Conservation (phyloP, 2,329 filamentous ascomycete genomes). For the Penicillium sclerotiorum region DNA sequence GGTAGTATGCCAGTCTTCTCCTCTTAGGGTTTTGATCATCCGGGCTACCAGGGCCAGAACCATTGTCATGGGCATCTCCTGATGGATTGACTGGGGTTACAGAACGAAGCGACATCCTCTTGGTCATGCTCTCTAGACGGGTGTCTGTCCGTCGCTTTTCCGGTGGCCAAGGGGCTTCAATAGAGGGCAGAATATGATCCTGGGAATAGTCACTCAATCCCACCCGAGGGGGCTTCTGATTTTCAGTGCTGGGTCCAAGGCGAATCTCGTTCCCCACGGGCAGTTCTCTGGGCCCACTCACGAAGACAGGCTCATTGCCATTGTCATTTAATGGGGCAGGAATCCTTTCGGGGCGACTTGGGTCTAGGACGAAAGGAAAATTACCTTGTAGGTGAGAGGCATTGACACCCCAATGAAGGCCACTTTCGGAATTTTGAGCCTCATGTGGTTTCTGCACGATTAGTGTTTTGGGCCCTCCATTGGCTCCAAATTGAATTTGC, state of each 20-base stretch:
- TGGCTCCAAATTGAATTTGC: constrained; percentile 15
- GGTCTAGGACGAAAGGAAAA: constrained; percentile 24
- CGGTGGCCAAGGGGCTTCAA: constrained; percentile 31
- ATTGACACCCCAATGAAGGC: constrained; percentile 23
- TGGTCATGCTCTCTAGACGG: constrained; percentile 31
- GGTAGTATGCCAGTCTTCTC: constrained; percentile 34
- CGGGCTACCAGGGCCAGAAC: constrained; percentile 23
- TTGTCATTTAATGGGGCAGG: constrained; percentile 19
- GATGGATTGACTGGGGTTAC: constrained; percentile 31
- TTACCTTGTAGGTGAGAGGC: constrained; percentile 25
- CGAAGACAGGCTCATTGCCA: constrained; percentile 34
- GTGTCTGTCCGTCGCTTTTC: constrained; percentile 28
- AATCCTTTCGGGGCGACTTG: constrained; percentile 21
- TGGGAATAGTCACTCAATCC: constrained; percentile 25
- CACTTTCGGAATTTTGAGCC: constrained; percentile 18
- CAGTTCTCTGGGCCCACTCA: constrained; percentile 31
- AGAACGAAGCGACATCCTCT: constrained; percentile 35
- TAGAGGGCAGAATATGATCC: constrained; percentile 39
- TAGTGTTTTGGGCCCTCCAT: constrained; percentile 22
- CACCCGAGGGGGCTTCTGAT: constrained; percentile 16
- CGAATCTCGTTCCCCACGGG: constrained; percentile 20
- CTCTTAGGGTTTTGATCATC: constrained; percentile 35
- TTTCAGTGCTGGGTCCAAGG: constrained; percentile 19
- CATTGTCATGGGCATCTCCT: constrained; percentile 25
- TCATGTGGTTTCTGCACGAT: constrained; percentile 30